phyloP scores from a whole-genome alignment of 1,139 yeast species.

The Sugiyamaella japonica region DNA sequence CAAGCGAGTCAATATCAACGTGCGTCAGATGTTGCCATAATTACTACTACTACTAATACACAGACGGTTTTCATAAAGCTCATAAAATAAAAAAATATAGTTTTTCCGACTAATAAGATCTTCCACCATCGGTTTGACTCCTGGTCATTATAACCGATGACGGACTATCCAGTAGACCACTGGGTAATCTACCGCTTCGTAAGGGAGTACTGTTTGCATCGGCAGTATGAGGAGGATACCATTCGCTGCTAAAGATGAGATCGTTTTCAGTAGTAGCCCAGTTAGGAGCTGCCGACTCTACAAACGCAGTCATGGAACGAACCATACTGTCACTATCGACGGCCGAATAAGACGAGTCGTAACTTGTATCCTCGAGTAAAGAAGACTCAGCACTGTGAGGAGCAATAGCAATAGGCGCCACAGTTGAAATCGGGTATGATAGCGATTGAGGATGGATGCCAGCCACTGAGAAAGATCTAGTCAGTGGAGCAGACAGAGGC shows the following conservation, averaged over 20 bases:
- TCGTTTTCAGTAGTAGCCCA: slow-evolving; percentile 21
- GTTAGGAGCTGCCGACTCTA: slow-evolving; percentile 19
- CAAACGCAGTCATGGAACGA: slow-evolving; percentile 40
- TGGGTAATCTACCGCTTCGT: slow-evolving; percentile 8
- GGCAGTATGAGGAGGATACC: slow-evolving; percentile 20
- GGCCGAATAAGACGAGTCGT: slow-evolving; percentile 12
- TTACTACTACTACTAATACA: neutral
- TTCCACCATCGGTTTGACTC: slow-evolving; percentile 21
- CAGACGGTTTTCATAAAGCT: neutral
- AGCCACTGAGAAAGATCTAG: slow-evolving; percentile 30
- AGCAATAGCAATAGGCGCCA: slow-evolving; percentile 17
- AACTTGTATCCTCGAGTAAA: slow-evolving; percentile 9
- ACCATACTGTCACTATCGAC: slow-evolving; percentile 32
- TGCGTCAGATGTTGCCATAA: slow-evolving; percentile 42
- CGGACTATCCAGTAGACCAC: slow-evolving; percentile 15
- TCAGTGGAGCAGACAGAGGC: slow-evolving; percentile 23
- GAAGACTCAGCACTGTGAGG: slow-evolving; percentile 11
- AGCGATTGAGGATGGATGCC: slow-evolving; percentile 19
- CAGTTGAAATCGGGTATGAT: slow-evolving; percentile 14
- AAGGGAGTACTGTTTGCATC: slow-evolving; percentile 15
- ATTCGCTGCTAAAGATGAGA: slow-evolving; percentile 12
- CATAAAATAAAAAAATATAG: slow-evolving; percentile 2
- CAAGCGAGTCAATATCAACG: slow-evolving; percentile 45
- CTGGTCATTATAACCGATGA: slow-evolving; percentile 18
- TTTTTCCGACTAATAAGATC: slow-evolving; percentile 4